Percentiles rank a stretch among this genome's conserved stretches.
Evolutionary conservation across 805 yeast species (phyloP).

Genomic region (Candida michaelii): DNA sequence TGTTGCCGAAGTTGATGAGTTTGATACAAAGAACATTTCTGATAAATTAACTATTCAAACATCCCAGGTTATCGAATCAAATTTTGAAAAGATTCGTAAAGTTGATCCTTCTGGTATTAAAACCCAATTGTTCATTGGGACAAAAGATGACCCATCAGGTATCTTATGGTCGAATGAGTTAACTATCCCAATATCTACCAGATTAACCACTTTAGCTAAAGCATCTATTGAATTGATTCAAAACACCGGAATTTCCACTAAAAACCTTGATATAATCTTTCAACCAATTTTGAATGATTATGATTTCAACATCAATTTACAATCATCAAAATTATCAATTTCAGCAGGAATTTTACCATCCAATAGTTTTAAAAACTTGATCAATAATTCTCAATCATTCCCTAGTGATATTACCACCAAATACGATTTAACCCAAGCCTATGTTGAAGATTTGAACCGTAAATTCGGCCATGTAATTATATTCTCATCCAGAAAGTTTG

Average conservation of each 20-base stretch:
- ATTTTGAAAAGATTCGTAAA: conserved; percentile 67
- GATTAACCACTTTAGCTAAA: conserved; percentile 84
- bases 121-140: conserved; percentile 78
- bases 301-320: conserved; percentile 71
- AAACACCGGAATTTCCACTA: conserved; percentile 39
- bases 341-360: conserved; percentile 58
- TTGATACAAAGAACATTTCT: conserved; percentile 44
- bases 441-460: conserved; percentile 58
- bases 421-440: conserved; percentile 61
- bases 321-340: conserved; percentile 41
- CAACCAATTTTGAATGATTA: conserved; percentile 83
- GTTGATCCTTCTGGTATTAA: conserved; percentile 80
- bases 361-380: conserved; percentile 61
- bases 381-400: conserved; percentile 40
- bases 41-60: conserved; percentile 64
- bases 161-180: conserved; percentile 70
- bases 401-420: conserved; percentile 47
- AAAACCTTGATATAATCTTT: conserved; percentile 57
- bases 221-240: conserved; percentile 62
- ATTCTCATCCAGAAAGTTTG: conserved; percentile 61
- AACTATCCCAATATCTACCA: conserved; percentile 74
- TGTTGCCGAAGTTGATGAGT: conserved; percentile 18
- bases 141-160: conserved; percentile 85
- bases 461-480: conserved; percentile 68
- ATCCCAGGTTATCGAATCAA: conserved; percentile 59